Conservation (phyloP, 2,329 filamentous ascomycete genomes). For the Aspergillus versicolor region DNA sequence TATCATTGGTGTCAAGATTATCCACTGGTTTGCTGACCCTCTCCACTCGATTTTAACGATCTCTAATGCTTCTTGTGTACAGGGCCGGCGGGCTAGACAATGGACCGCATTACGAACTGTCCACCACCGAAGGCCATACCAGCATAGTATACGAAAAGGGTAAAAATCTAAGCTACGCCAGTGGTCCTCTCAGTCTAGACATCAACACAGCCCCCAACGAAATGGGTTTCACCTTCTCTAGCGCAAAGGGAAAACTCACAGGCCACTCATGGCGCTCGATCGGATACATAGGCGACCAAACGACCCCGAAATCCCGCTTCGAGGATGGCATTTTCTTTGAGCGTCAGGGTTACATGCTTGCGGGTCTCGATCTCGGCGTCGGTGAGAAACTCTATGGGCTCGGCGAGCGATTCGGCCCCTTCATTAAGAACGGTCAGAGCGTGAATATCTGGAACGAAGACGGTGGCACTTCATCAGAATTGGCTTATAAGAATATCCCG, state of each 20-base stretch:
- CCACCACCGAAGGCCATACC: slow-evolving; percentile 26
- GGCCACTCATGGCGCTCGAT: slow-evolving; percentile 42
- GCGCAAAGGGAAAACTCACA: slow-evolving; percentile 30
- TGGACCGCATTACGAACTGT: slow-evolving; percentile 37
- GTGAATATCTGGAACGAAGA: slow-evolving; percentile 64
- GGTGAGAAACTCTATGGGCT: slow-evolving; percentile 71
- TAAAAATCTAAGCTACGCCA: slow-evolving; percentile 30
- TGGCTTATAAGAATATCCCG: slow-evolving; percentile 44
- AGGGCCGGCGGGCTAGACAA: slow-evolving; percentile 38
- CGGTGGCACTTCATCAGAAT: slow-evolving; percentile 44
- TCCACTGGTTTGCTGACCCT: slow-evolving; percentile 34
- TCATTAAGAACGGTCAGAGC: slow-evolving; percentile 72
- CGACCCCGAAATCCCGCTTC: slow-evolving; percentile 31
- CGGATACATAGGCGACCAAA: slow-evolving; percentile 38
- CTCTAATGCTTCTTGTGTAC: background rate
- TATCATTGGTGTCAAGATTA: slow-evolving; percentile 40
- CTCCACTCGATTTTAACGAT: background rate
- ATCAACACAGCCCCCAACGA: slow-evolving; percentile 37
- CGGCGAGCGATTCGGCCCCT: slow-evolving; percentile 73
- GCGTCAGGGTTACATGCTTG: slow-evolving; percentile 40
- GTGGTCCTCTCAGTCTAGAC: slow-evolving; percentile 32
- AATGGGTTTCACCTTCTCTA: slow-evolving; percentile 30
- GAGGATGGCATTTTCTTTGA: slow-evolving; percentile 39
- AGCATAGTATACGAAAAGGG: slow-evolving; percentile 27
- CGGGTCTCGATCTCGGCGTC: slow-evolving; percentile 41